These are phyloP conservation scores for Nakazawaea ishiwadae DNA, from an alignment of 805 yeast species.

Conservation along the genomic window DNA sequence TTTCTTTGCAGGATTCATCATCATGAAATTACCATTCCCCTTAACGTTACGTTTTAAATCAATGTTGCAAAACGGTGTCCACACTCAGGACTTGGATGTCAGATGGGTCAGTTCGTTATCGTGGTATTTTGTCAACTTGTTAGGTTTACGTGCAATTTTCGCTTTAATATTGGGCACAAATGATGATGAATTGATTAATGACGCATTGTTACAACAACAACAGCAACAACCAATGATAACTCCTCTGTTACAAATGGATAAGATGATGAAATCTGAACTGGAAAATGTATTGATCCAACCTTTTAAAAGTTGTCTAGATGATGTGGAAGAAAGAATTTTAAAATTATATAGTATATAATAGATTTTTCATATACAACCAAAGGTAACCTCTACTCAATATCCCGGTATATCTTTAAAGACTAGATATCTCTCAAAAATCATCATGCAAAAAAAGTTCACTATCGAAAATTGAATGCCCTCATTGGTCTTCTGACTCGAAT, in stretches of 20 bases:
- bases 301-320: constrained; percentile 52
- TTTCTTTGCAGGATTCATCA: constrained; percentile 87
- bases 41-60: constrained; percentile 84
- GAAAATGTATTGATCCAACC: constrained; percentile 65
- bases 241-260: constrained; percentile 28
- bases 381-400: too few relatives aligned
- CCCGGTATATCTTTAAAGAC: too few relatives aligned
- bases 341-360: constrained; percentile 8
- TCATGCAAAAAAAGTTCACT: too few relatives aligned
- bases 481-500: too few relatives aligned
- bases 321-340: constrained; percentile 56
- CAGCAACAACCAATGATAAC: constrained; percentile 25
- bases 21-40: constrained; percentile 89
- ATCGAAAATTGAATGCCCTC: too few relatives aligned
- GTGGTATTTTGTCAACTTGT: constrained; percentile 88
- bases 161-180: constrained; percentile 63
- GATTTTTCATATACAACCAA: too few relatives aligned
- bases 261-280: constrained; percentile 63
- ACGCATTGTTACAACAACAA: constrained; percentile 35
- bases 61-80: constrained; percentile 86
- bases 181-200: constrained; percentile 39
- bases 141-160: constrained; percentile 80
- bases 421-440: too few relatives aligned
- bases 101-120: constrained; percentile 92
- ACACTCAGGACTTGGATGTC: constrained; percentile 80